Evolutionary conservation across 176 grass and related monocot genomes (phyloP), one percentile per base, ranked within the genome.

Genomic region (Triticum timopheevii): DNA sequence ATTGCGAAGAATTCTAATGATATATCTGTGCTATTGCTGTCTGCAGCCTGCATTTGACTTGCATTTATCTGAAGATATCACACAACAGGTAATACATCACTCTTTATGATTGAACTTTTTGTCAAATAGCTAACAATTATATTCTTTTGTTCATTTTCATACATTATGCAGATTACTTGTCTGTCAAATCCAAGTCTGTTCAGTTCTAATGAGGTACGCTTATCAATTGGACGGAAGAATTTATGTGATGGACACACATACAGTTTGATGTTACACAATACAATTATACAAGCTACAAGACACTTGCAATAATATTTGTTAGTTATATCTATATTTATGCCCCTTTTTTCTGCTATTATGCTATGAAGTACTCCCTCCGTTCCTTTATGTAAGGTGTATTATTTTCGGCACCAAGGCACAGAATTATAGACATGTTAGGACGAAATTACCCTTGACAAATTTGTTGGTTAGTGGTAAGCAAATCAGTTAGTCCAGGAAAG

Each of bases 181-280:
- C 70, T 96, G 80, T 86, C 93, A 85, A 98, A 98, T 94, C 93
- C 93, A 89, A 86, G 84, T 59, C 80, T 92, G 72, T 94, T 98
- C 88, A 94, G 88, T 86, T 93, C 82, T 78, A 98, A 98, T 39
- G 86, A 98, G 96, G 96, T 98, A 88, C 6, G 28, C 11, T 27
- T 76, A 40, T 65, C 58, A 52, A 73, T 79, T 67, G n/a, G 22
- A 36, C 24, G 20, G 31, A 75, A 72, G 13, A n/a, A 35, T 78
- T 75, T 52, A 58, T 88, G 20, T 54, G 61, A 47, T 82, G 50
- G 25, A 50, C 79, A 82, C 54, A 5, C 83, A 12, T 84, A 73
- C 36, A 52, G 10, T 75, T 75, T 75, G 61, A 50, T 71, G 54
- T 52, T 82, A 65, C 49, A 82, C 17, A 36, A 10, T 16, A 31